Conservation (phyloP, 345 rosid genomes). For the Pseudoturritis turrita region DNA sequence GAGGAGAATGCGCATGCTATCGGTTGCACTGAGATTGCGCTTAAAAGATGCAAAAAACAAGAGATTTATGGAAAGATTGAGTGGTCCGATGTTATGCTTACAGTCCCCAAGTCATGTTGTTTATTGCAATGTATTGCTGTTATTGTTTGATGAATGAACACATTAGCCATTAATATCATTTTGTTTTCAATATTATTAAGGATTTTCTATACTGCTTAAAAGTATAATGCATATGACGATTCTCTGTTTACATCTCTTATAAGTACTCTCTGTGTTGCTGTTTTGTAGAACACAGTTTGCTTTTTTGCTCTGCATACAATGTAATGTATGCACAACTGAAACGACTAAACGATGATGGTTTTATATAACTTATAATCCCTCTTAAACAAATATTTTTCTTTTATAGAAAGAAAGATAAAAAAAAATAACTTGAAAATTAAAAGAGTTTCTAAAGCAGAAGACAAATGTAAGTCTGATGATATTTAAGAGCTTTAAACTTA, state of each 20-base stretch:
- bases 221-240: not conserved
- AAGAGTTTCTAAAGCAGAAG: conserved; percentile 10
- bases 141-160: not conserved
- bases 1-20: conserved; percentile 26
- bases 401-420: conserved; percentile 8
- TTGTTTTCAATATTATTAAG: not conserved
- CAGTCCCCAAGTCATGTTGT: conserved; percentile 36
- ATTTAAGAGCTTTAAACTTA: not conserved
- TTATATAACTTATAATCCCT: not conserved
- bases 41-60: conserved; percentile 35
- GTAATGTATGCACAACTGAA: conserved; percentile 11
- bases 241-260: no score
- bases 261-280: no score
- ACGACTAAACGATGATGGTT: conserved; percentile 2
- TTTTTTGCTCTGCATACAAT: not conserved
- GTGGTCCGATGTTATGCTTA: conserved; percentile 51
- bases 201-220: not conserved
- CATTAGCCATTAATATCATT: not conserved
- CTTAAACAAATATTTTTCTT: conserved; percentile 11
- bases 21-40: conserved; percentile 53
- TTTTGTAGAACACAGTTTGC: not conserved
- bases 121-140: conserved; percentile 46
- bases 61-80: conserved; percentile 47
- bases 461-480: not conserved
- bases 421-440: not conserved